Conservation (phyloP, 768 basidiomycete species). For the Lentinus tigrinus region DNA sequence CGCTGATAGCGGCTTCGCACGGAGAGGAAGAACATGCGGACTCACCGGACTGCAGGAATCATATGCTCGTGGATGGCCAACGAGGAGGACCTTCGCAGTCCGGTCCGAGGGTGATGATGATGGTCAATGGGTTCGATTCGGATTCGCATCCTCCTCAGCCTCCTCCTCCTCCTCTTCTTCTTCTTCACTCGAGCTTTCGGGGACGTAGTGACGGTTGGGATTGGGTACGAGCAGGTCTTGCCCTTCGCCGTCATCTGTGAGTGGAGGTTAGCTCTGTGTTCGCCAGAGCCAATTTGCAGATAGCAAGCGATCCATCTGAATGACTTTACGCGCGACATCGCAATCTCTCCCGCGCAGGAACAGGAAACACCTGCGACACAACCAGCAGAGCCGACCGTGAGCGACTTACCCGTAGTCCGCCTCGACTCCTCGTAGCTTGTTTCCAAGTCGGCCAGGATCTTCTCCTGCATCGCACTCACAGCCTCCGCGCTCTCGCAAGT, state of each 20-base stretch:
- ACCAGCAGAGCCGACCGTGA: neutral
- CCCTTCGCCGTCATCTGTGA: slow-evolving; percentile 32
- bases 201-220: slow-evolving; percentile 51
- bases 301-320: too few species aligned
- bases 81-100: neutral
- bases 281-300: too few species aligned
- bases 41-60: too few species aligned
- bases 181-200: slow-evolving; percentile 13
- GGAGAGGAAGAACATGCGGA: too few species aligned
- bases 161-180: neutral
- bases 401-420: slow-evolving; percentile 42
- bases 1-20: too few species aligned
- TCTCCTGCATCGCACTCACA: slow-evolving; percentile 58
- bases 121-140: neutral
- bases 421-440: slow-evolving; percentile 58
- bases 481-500: slow-evolving; percentile 65
- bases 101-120: too few species aligned
- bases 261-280: neutral
- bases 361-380: neutral
- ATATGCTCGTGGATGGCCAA: neutral
- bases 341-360: neutral
- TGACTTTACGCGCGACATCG: too few species aligned
- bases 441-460: slow-evolving; percentile 69
- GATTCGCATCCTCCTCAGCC: neutral
- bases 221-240: slow-evolving; percentile 69